Evolutionary conservation across 768 basidiomycete species (phyloP).

Genomic region (Suillus luteus): DNA sequence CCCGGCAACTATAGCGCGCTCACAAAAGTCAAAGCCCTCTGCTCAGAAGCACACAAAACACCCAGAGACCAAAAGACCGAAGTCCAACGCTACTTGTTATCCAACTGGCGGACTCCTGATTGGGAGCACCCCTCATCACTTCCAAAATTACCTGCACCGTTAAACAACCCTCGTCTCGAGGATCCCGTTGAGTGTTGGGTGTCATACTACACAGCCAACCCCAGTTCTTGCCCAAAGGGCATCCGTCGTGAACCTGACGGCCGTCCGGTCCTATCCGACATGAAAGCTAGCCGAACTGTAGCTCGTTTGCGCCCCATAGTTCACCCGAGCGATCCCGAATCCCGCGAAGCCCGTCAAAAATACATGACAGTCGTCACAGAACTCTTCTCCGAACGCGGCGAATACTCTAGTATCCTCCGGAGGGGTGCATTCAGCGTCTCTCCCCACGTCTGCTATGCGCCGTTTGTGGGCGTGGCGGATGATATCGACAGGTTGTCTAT

Average conservation of each 20-base stretch:
- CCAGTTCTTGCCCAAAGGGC: conserved; percentile 49
- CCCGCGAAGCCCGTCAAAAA: conserved; percentile 38
- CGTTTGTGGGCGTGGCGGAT: conserved; percentile 34
- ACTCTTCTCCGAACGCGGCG: conserved; percentile 43
- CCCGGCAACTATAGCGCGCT: conserved; percentile 44
- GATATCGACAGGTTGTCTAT: conserved; percentile 35
- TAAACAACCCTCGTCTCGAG: conserved; percentile 48
- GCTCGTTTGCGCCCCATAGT: conserved; percentile 48
- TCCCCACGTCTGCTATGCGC: conserved; percentile 31
- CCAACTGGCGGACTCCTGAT: conserved; percentile 48
- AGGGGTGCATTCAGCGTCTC: conserved; percentile 38
- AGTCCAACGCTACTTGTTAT: conserved; percentile 43
- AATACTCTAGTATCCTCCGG: conserved; percentile 41
- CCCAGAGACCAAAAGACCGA: conserved; percentile 47
- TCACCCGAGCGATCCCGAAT: conserved; percentile 34
- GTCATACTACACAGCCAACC: conserved; percentile 45
- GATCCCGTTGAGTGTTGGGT: conserved; percentile 50
- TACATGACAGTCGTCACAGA: conserved; percentile 43
- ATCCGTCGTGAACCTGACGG: conserved; percentile 43
- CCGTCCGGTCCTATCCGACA: conserved; percentile 42
- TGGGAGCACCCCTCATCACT: conserved; percentile 28
- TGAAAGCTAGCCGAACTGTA: conserved; percentile 49
- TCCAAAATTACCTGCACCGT: conserved; percentile 22
- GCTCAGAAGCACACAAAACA: conserved; percentile 46
- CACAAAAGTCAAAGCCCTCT: conserved; percentile 45